Evolutionary conservation across 768 basidiomycete genomes (phyloP).

Genomic region (Hygrocybe coccinea): DNA sequence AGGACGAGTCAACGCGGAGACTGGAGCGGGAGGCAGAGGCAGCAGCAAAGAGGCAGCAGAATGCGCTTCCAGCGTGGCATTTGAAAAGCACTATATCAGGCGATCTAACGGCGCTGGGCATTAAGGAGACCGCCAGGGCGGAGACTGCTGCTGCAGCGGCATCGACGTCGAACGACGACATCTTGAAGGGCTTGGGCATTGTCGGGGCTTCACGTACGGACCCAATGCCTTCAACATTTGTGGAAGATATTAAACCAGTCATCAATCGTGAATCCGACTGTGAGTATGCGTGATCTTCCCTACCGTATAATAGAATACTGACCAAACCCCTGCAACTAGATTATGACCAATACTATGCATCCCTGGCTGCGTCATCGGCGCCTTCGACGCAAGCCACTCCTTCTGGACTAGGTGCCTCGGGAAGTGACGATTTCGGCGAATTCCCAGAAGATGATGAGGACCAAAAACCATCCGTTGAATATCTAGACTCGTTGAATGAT

Average conservation of each 20-base stretch:
- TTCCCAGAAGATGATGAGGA: constrained; percentile 60
- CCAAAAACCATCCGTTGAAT: constrained; percentile 58
- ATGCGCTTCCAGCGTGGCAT: constrained; percentile 91
- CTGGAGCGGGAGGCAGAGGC: constrained; percentile 76
- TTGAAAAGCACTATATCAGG: constrained; percentile 93
- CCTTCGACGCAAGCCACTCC: constrained; percentile 61
- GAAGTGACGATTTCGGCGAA: constrained; percentile 46
- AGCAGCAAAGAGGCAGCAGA: constrained; percentile 83
- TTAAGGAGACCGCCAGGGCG: constrained; percentile 62
- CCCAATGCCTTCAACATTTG: constrained; percentile 9
- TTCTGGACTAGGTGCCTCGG: constrained; percentile 43
- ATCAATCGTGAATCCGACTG: constrained; percentile 61
- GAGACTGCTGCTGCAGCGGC: constrained; percentile 28
- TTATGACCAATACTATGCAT: constrained; percentile 81
- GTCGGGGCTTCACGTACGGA: constrained; percentile 35
- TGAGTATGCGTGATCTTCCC: constrained; percentile 33
- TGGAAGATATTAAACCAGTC: constrained; percentile 39
- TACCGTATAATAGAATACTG: not conserved
- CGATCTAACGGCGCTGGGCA: constrained; percentile 81
- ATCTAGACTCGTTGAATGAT: constrained; percentile 65
- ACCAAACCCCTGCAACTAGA: constrained; percentile 36
- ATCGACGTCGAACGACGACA: constrained; percentile 62
- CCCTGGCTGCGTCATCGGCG: constrained; percentile 56
- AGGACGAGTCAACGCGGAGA: constrained; percentile 71
- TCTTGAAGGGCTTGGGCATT: constrained; percentile 62